Conservation (phyloP, 2,329 filamentous ascomycete species). For the Colletotrichum cordylinicola region DNA sequence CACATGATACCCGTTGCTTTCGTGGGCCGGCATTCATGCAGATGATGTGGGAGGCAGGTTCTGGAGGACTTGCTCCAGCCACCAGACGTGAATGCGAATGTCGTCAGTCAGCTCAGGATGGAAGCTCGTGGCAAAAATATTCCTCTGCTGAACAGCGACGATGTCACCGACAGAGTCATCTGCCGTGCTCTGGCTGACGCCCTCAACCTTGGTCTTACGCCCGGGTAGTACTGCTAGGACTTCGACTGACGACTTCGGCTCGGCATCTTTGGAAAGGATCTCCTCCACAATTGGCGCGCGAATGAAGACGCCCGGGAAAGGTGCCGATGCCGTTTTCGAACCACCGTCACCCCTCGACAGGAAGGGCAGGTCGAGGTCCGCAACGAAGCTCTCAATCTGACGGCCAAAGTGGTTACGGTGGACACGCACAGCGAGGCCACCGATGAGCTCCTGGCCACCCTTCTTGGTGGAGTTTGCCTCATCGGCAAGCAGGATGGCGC, state of each 20-base stretch:
- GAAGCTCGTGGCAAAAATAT: slow-evolving; percentile 94
- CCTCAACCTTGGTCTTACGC: slow-evolving; percentile 38
- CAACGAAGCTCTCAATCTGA: slow-evolving; percentile 90
- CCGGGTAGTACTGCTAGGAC: slow-evolving; percentile 58
- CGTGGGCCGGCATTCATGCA: neutral
- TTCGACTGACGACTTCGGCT: slow-evolving; percentile 43
- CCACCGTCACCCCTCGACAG: slow-evolving; percentile 45
- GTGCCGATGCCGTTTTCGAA: slow-evolving; percentile 27
- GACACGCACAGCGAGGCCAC: slow-evolving; percentile 87
- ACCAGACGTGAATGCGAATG: slow-evolving; percentile 90
- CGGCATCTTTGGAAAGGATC: slow-evolving; percentile 58
- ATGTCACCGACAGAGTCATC: slow-evolving; percentile 70
- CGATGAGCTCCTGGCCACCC: slow-evolving; percentile 91
- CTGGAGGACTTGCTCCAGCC: slow-evolving; percentile 69
- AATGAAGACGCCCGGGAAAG: slow-evolving; percentile 90
- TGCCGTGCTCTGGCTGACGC: slow-evolving; percentile 40
- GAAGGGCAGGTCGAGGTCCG: slow-evolving; percentile 75
- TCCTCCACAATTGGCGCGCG: slow-evolving; percentile 91
- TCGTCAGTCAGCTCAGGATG: slow-evolving; percentile 94
- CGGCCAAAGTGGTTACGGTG: slow-evolving; percentile 95
- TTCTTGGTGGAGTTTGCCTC: slow-evolving; percentile 88
- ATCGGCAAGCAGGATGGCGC: slow-evolving; percentile 88
- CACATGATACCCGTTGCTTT: neutral
- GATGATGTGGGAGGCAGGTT: neutral
- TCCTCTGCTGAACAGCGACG: slow-evolving; percentile 87